Evolutionary conservation across 306 rosid species (phyloP).

Genomic region (Geum urbanum): DNA sequence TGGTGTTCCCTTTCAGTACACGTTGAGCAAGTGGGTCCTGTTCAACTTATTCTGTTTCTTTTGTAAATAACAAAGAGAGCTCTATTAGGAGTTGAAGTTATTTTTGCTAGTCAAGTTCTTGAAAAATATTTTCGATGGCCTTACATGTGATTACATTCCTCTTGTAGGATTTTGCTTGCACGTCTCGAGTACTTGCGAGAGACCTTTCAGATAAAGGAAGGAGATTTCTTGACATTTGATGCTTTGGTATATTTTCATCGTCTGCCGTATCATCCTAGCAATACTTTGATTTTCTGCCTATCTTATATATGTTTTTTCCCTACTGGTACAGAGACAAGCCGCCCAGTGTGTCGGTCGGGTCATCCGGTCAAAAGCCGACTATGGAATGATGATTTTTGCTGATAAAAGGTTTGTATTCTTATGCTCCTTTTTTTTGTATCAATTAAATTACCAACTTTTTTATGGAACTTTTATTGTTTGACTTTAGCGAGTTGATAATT

Average conservation of each 20-base stretch:
- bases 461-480: not conserved
- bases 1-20: constrained; percentile 90
- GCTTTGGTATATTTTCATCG: constrained; percentile 57
- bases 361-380: constrained; percentile 94
- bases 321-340: constrained; percentile 79
- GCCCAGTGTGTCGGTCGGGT: constrained; percentile 98
- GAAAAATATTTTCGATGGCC: constrained; percentile 13
- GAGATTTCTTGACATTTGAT: constrained; percentile 91
- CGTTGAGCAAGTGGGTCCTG: constrained; percentile 80
- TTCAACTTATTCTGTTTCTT: not conserved
- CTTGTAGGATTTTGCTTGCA: constrained; percentile 81
- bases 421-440: constrained; percentile 2
- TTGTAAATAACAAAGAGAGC: not conserved
- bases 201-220: constrained; percentile 91
- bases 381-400: constrained; percentile 98
- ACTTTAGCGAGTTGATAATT: not conserved
- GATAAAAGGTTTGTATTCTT: constrained; percentile 66
- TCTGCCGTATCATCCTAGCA: constrained; percentile 14
- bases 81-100: constrained; percentile 7
- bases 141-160: constrained; percentile 15
- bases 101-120: constrained; percentile 2
- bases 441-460: not conserved
- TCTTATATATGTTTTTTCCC: not conserved
- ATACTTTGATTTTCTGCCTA: not conserved
- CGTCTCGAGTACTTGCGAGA: constrained; percentile 77